Evolutionary conservation across 768 basidiomycete genomes (phyloP).

Genomic region (Infundibulicybe gibba): DNA sequence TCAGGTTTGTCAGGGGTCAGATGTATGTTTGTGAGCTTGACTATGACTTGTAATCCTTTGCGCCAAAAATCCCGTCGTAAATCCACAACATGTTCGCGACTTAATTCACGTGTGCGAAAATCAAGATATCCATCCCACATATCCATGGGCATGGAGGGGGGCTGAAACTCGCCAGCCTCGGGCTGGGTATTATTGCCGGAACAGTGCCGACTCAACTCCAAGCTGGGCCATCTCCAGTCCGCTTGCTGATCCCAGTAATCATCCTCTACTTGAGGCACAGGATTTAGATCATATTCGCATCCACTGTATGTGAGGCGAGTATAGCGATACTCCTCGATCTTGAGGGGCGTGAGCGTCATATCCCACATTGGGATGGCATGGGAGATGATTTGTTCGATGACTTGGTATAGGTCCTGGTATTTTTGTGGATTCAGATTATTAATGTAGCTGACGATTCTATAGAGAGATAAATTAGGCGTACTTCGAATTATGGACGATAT

Average conservation of each 20-base stretch:
- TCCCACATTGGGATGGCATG: too few relatives aligned
- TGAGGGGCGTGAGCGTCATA: slow-evolving; percentile 15
- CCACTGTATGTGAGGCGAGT: too few relatives aligned
- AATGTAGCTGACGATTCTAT: slow-evolving; percentile 8
- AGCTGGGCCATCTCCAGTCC: slow-evolving; percentile 4
- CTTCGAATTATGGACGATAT: too few relatives aligned
- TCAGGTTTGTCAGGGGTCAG: too few relatives aligned
- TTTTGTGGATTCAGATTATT: too few relatives aligned
- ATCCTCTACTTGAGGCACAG: slow-evolving; percentile 5
- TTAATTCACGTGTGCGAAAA: neutral
- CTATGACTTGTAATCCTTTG: slow-evolving; percentile 17
- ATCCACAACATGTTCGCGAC: slow-evolving; percentile 3
- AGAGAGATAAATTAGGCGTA: too few relatives aligned
- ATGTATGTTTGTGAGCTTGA: too few relatives aligned
- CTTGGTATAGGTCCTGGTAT: too few relatives aligned
- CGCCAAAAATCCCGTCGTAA: slow-evolving; percentile 6
- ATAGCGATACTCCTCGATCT: too few relatives aligned
- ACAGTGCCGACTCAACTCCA: too few relatives aligned
- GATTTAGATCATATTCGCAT: too few relatives aligned
- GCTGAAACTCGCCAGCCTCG: slow-evolving; percentile 9
- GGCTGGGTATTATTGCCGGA: slow-evolving; percentile 4
- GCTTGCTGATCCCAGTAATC: slow-evolving; percentile 4
- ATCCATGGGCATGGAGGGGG: neutral
- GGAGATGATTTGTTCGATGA: too few relatives aligned
- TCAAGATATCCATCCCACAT: neutral